Percentiles rank a stretch among this genome's conserved stretches.
These are phyloP conservation scores for Begonia peltatifolia DNA, from an alignment of 306 rosid genomes.

Conservation along the genomic window DNA sequence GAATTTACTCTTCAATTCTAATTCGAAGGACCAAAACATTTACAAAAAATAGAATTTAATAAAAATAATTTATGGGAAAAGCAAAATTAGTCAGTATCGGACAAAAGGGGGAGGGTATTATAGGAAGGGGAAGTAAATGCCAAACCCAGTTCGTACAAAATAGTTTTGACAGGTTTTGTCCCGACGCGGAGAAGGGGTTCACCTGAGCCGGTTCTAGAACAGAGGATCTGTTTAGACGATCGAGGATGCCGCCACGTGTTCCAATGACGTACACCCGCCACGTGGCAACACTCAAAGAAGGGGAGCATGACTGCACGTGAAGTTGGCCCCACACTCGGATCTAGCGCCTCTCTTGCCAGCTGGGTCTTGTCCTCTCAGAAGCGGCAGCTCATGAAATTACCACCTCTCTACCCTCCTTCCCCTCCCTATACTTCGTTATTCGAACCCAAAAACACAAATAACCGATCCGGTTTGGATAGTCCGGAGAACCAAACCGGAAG, in stretches of 20 bases:
- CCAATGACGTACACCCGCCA: not conserved
- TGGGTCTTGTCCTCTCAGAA: not conserved
- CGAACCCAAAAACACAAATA: no score
- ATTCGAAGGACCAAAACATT: no score
- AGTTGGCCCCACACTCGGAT: not conserved
- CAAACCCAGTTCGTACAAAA: not conserved
- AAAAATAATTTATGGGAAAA: no score
- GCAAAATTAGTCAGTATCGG: no score
- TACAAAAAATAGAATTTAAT: no score
- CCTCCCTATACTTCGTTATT: no score
- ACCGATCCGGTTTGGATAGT: no score
- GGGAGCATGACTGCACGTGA: not conserved
- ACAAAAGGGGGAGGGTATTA: not conserved
- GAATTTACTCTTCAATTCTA: no score
- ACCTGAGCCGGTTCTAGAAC: constrained; percentile 1
- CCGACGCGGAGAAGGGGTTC: not conserved
- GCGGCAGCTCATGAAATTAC: not conserved
- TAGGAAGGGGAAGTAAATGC: not conserved
- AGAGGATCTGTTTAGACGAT: not conserved
- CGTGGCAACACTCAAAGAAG: not conserved
- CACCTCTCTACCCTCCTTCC: not conserved
- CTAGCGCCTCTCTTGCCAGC: constrained; percentile 2
- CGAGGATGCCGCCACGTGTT: not conserved
- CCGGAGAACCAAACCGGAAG: no score
- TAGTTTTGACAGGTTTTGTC: not conserved